phyloP scores from a whole-genome alignment of 768 basidiomycete species.

The Lactifluus volemus region DNA sequence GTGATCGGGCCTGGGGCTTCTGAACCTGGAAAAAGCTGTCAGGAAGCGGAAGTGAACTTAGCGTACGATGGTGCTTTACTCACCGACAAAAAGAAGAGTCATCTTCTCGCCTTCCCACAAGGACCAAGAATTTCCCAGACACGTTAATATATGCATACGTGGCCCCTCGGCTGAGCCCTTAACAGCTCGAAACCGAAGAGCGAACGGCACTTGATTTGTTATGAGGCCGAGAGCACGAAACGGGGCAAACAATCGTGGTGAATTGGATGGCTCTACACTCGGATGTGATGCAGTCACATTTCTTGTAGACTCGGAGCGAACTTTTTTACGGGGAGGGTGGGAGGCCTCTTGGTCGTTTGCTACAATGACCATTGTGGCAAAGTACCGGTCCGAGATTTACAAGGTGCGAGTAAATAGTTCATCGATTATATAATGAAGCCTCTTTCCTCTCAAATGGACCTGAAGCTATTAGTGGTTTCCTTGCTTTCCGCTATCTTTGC shows the following conservation, averaged over 20 bases:
- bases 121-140: conserved; percentile 85
- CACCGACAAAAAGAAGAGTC: conserved; percentile 87
- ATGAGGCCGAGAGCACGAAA: conserved; percentile 94
- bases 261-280: conserved; percentile 2
- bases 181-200: conserved; percentile 73
- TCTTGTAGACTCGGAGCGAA: conserved; percentile 3
- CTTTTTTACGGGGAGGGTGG: conserved; percentile 7
- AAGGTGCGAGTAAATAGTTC: not conserved
- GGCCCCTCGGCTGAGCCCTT: conserved; percentile 84
- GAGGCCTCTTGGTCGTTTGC: not conserved
- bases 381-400: not conserved
- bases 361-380: not conserved
- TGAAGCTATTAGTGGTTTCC: not conserved
- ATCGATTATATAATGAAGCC: not conserved
- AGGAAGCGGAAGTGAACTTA: not conserved
- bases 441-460: not conserved
- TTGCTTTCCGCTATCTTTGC: conserved; percentile 3
- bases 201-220: conserved; percentile 85
- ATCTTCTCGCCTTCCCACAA: conserved; percentile 96
- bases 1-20: conserved; percentile 67
- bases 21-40: conserved; percentile 48
- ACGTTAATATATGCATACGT: conserved; percentile 75
- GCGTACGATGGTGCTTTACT: conserved; percentile 29
- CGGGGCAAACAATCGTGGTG: conserved; percentile 68
- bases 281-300: not conserved